Percentiles rank a stretch among this genome's conserved stretches.
These are phyloP conservation scores for Prunus kanzakura DNA, from an alignment of 306 rosid genomes.

Conservation along the genomic window DNA sequence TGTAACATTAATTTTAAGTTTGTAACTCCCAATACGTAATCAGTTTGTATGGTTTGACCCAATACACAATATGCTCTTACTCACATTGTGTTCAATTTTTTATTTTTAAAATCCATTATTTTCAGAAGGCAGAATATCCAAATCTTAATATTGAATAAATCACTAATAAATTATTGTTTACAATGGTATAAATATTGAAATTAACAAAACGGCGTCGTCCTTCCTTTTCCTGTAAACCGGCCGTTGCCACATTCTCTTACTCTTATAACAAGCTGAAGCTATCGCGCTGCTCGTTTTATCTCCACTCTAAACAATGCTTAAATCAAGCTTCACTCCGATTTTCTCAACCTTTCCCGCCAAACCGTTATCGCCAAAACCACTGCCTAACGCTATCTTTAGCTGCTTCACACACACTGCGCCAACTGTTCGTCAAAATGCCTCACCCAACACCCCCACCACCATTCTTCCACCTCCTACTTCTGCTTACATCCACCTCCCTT, in stretches of 20 bases:
- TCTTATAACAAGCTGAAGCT: background rate
- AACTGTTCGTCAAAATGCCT: conserved; percentile 69
- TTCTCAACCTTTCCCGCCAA: conserved; percentile 43
- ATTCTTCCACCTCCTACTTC: conserved; percentile 47
- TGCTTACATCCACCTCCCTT: conserved; percentile 91
- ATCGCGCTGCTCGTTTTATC: background rate
- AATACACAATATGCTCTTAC: background rate
- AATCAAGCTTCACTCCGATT: conserved; percentile 56
- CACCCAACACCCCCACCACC: conserved; percentile 14
- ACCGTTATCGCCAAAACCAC: conserved; percentile 21
- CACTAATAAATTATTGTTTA: no score
- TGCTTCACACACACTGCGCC: conserved; percentile 32
- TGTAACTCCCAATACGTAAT: background rate
- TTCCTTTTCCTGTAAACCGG: background rate
- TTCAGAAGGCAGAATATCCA: no score
- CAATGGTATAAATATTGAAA: no score
- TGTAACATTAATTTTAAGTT: conserved; percentile 5
- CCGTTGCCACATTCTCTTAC: background rate
- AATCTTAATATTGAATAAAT: no score
- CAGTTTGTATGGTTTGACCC: background rate
- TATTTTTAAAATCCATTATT: background rate
- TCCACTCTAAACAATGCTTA: conserved; percentile 36
- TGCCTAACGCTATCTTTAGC: background rate
- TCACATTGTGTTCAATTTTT: background rate
- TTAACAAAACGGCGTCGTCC: no score